Percentiles rank a stretch among this genome's conserved stretches.
Conservation (phyloP, 179 eudicot genomes). For the Drosera spatulata region DNA sequence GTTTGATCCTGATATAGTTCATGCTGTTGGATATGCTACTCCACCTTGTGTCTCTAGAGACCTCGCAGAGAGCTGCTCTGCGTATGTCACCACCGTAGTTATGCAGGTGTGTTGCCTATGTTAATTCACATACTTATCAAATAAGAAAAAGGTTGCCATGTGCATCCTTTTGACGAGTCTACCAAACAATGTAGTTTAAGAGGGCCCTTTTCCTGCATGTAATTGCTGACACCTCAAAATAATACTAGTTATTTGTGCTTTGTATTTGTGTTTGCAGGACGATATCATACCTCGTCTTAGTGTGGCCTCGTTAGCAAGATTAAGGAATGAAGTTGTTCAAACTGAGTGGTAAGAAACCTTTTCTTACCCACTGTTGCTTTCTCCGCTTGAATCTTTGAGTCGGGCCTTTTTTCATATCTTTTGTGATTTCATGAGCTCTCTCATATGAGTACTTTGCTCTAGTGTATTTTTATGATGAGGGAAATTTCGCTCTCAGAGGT, state of each 20-base stretch:
- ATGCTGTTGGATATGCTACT: constrained; percentile 81
- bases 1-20: constrained; percentile 65
- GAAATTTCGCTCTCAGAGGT: too few species aligned
- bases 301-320: constrained; percentile 68
- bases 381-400: neutral
- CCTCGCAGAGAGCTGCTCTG: constrained; percentile 81
- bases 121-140: constrained; percentile 1
- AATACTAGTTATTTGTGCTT: neutral
- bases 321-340: constrained; percentile 89
- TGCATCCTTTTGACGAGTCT: too few species aligned
- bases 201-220: too few species aligned
- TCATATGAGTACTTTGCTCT: too few species aligned
- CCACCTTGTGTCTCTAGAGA: constrained; percentile 93
- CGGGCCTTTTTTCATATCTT: neutral
- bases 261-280: constrained; percentile 38
- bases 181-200: too few species aligned
- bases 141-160: neutral
- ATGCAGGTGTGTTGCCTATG: constrained; percentile 57
- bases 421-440: too few species aligned
- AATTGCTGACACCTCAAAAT: neutral
- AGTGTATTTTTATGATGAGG: too few species aligned
- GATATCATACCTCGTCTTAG: constrained; percentile 91
- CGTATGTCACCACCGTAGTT: constrained; percentile 68
- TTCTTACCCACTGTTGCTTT: neutral
- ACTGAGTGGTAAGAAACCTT: constrained; percentile 73